Evolutionary conservation across 179 eudicot species (phyloP).

Genomic region (Gypsophila paniculata): DNA sequence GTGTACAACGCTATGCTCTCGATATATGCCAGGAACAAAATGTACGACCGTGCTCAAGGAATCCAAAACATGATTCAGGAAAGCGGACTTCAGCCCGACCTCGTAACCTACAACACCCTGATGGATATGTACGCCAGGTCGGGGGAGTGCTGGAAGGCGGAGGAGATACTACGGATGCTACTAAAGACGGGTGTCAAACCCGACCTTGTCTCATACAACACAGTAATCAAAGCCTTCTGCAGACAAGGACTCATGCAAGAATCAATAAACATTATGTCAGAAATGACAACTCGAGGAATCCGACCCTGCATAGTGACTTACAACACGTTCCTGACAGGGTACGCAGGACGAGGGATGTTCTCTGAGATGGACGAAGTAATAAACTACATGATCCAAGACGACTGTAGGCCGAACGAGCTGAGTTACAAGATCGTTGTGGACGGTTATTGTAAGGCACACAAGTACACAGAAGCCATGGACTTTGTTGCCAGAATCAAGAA

Average conservation of each 20-base stretch:
- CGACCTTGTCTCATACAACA: constrained; percentile 78
- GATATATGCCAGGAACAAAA: constrained; percentile 59
- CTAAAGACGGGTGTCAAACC: constrained; percentile 51
- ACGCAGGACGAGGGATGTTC: constrained; percentile 62
- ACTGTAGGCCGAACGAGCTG: constrained; percentile 68
- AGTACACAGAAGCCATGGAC: constrained; percentile 61
- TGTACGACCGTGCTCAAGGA: constrained; percentile 62
- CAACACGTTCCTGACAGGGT: constrained; percentile 84
- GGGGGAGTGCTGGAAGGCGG: constrained; percentile 87
- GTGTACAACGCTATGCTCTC: constrained; percentile 81
- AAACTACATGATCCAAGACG: constrained; percentile 64
- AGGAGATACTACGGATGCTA: constrained; percentile 53
- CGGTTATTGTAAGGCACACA: constrained; percentile 68
- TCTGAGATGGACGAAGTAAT: constrained; percentile 64
- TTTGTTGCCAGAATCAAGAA: constrained; percentile 57
- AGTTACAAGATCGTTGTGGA: constrained; percentile 76
- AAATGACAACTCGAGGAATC: constrained; percentile 73
- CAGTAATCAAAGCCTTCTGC: constrained; percentile 84
- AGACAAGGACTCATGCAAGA: constrained; percentile 85
- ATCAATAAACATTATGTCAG: constrained; percentile 61
- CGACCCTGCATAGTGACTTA: constrained; percentile 82
- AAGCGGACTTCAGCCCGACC: constrained; percentile 64
- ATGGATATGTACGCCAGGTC: constrained; percentile 88
- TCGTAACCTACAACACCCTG: constrained; percentile 72
- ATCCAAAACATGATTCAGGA: constrained; percentile 47